Conservation (phyloP, 2,329 filamentous ascomycete genomes). For the Scytalidium lignicola region DNA sequence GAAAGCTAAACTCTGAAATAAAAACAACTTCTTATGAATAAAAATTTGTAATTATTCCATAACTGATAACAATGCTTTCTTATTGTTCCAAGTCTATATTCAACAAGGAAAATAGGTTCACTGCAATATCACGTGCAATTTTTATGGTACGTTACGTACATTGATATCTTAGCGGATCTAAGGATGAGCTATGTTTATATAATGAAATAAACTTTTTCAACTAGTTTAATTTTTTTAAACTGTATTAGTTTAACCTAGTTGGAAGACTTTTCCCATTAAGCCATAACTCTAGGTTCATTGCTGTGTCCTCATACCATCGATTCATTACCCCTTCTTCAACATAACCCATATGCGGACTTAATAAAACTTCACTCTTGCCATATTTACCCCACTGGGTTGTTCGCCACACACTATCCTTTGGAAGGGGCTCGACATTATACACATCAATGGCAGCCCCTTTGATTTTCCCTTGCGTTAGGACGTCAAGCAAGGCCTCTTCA, state of each 20-base stretch:
- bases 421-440: constrained; percentile 64
- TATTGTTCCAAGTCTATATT: no score
- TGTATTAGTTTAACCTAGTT: constrained; percentile 12
- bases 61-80: no score
- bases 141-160: no score
- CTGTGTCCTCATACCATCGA: constrained; percentile 66
- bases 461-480: constrained; percentile 52
- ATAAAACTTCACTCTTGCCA: constrained; percentile 59
- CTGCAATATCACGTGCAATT: no score
- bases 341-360: constrained; percentile 81
- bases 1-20: no score
- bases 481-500: constrained; percentile 54
- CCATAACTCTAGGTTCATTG: constrained; percentile 61
- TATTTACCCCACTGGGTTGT: constrained; percentile 58
- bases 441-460: constrained; percentile 66
- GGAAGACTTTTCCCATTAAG: constrained; percentile 46
- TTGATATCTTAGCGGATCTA: no score
- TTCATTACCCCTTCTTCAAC: constrained; percentile 60
- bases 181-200: no score
- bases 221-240: no score
- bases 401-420: constrained; percentile 59
- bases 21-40: no score
- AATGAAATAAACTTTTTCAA: no score
- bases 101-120: no score
- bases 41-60: no score